These are phyloP conservation scores for Colletotrichum tropicale DNA, from an alignment of 2,329 filamentous ascomycete species.

Conservation along the genomic window DNA sequence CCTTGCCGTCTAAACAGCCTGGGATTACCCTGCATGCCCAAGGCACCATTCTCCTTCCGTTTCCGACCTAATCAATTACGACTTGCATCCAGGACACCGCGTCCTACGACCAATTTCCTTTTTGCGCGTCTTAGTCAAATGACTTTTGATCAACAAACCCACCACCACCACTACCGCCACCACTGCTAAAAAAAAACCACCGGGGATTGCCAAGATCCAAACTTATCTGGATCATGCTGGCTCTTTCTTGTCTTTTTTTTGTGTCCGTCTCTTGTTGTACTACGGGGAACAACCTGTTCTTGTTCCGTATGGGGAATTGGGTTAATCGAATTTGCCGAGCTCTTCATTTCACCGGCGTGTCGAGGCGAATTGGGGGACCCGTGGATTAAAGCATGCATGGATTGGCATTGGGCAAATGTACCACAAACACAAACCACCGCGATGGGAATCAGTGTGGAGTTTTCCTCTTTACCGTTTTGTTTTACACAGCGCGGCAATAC, in stretches of 20 bases:
- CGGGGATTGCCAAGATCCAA: neutral
- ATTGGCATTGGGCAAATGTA: neutral
- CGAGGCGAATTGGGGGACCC: neutral
- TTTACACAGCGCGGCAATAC: neutral
- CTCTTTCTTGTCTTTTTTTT: neutral
- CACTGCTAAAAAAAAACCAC: neutral
- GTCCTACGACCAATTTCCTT: slow-evolving; percentile 16
- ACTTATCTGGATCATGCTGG: neutral
- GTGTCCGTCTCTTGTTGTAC: neutral
- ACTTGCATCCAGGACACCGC: slow-evolving; percentile 15
- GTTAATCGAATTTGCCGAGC: neutral
- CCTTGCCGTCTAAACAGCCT: slow-evolving; percentile 10
- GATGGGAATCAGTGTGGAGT: neutral
- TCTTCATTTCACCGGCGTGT: neutral
- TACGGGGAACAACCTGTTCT: neutral
- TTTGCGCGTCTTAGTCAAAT: neutral
- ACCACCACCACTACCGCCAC: neutral
- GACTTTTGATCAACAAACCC: neutral
- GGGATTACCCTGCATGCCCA: slow-evolving; percentile 5
- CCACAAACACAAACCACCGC: neutral
- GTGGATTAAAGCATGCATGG: neutral
- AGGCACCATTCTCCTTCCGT: slow-evolving; percentile 9
- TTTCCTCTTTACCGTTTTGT: neutral
- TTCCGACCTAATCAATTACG: slow-evolving; percentile 13
- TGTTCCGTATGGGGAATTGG: neutral